Base-by-base conservation (phyloP, 208 protist genomes). In the Crithidia acanthocephali region DNA sequence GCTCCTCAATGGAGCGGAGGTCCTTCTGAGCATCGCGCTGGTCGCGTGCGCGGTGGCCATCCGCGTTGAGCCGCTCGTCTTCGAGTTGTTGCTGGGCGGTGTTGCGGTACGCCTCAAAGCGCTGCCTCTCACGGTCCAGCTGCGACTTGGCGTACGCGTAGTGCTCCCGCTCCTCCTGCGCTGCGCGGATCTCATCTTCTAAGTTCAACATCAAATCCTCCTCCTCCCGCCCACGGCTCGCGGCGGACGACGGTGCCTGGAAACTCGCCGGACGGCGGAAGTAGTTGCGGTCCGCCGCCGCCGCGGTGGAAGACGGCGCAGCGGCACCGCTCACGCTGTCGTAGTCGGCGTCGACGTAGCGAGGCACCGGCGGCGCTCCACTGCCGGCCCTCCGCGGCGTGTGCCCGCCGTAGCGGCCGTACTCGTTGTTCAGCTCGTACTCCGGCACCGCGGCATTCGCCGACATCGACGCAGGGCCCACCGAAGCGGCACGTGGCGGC, bases 71-170 rank as follows among this genome's bases (percentile, higher is more conserved):
- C 6, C 85, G 81, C 56, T 92, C 90, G 9, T 93, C 84, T 33
- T 94, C 84, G 44, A 92, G 70, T 61, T 92, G 76, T 63, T 88
- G 81, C 81, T 93, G 79, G 4, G 83, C 45, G 28, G 70, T 74
- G 65, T 58, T 70, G 25, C 78, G 74, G 51, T 91, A 94, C 4
- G 77, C 71, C 53, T 95, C 90, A 50, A 97, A 94, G 32, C 87
- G 86, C 76, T 85, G 80, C 69, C 79, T 59, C 66, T 97, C 89
- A n/a, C 81, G 84, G n/a, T 95, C 90, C 23, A 95, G 79, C 57
- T 93, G 81, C 61, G 72, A 53, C 53, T 76, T 79, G 37, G 83
- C 72, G 35, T 84, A 44, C 33, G 79, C 42, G 76, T 94, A 97
- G 48, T 85, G 75, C 60, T 59, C 79, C 10, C 92, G 89, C 76